phyloP scores from a whole-genome alignment of 2,329 filamentous ascomycete species.

The Botrytis galanthina region DNA sequence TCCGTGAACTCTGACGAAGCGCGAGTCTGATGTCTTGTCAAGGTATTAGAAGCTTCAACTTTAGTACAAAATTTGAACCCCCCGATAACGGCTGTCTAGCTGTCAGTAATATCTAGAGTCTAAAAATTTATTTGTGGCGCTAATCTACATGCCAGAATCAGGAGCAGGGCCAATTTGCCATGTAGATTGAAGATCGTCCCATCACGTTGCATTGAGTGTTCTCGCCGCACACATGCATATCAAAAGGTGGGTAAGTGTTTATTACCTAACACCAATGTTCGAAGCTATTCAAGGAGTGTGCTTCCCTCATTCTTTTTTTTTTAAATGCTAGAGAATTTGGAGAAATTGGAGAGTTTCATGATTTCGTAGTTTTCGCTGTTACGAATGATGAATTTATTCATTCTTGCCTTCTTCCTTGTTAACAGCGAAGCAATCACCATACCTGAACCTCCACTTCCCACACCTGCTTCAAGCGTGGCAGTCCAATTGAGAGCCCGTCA shows the following conservation, averaged over 20 bases:
- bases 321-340: neutral
- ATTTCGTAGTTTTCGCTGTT: neutral
- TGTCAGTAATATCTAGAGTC: neutral
- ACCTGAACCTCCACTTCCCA: neutral
- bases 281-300: neutral
- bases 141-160: neutral
- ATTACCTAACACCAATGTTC: neutral
- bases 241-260: neutral
- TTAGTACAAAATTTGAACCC: neutral
- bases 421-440: neutral
- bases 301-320: neutral
- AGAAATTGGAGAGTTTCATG: neutral
- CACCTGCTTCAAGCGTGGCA: neutral
- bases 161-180: neutral
- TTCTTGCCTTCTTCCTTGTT: neutral
- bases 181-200: neutral
- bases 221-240: neutral
- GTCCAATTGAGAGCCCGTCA: neutral
- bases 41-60: neutral
- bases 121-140: neutral
- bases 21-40: neutral
- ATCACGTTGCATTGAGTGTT: neutral
- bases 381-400: neutral
- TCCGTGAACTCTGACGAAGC: neutral
- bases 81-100: neutral